Base-by-base conservation (phyloP, 495 filamentous ascomycete species). In the Trichoderma parareesei region DNA sequence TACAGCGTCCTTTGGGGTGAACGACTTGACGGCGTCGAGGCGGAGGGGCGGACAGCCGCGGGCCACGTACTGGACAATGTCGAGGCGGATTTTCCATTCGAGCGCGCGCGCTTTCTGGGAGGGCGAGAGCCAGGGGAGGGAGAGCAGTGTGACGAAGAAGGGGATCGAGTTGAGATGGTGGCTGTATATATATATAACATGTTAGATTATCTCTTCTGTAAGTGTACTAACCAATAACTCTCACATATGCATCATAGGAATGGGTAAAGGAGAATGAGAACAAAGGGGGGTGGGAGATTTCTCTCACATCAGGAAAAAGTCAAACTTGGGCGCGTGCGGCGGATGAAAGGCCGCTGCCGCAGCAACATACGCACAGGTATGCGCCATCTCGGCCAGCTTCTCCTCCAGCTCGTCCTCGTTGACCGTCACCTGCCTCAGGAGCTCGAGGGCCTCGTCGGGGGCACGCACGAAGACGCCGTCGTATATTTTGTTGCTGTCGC, bases 261-360 rank as follows among this genome's bases (percentile, higher is more conserved):
- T 2, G 2, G 27, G 27, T 27, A 27, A 27, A 27, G 27, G 27
- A 27, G 27, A 27, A 61, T 35, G 20, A 18, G 38, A 35, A 5
- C 1, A 2, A 14, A 33, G 41, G 37, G 14, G 60, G 41, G n/a
- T 55, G 57, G n/a, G 41, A 44, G 27, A 42, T 10, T 4, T 7
- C 43, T 71, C 76, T 74, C 65, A 79, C 76, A 96, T 88, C 71
- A 85, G 82, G 76, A 88, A 94, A 73, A 97, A 97, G 67, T 96
- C 93, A 67, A 91, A 79, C 69, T 87, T 91, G 66, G 86, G 73
- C 18, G 77, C 64, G 68, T 93, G 89, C 4, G 79, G 77, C 1
- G 84, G 85, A 44, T 84, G 75, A 67, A 89, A 80, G 1, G 91
- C 84, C 10, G 80, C 78, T 2, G 81, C 77, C 4, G 76, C 72